Evolutionary conservation across 176 grass and related monocot genomes (phyloP), one percentile per base, ranked within the genome.

Genomic region (Cymbopogon citratus): DNA sequence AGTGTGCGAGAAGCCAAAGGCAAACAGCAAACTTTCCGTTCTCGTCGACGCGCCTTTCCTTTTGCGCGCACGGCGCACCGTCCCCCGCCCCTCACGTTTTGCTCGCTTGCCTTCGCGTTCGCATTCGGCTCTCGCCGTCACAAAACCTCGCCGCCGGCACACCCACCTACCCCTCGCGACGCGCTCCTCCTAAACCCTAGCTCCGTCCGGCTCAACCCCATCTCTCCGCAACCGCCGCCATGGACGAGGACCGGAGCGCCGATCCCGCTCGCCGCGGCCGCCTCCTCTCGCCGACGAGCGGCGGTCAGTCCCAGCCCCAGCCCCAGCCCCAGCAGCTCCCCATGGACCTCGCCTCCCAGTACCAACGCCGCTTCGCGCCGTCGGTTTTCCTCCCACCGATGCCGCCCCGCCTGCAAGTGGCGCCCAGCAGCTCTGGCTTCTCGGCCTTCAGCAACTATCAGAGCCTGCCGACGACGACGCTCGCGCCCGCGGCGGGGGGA

Each of bases 401-500:
- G 52, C 21, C 72, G 49, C 21, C 66, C 25, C 10, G 66, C 54
- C 45, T 6, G 40, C 40, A 12, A 9, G 38, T 5, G 46, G n/a
- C 64, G 7, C 41, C 86, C 9, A 13, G 48, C 9, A 13, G 48
- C 76, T 12, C 54, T 60, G 64, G 72, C 87, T 49, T 73, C 70
- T 40, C 80, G 23, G 73, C 68, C 26, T 62, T 78, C 73, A 41
- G 63, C 75, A 52, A 46, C 80, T 84, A 81, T 52, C 78, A 81
- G 51, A 76, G 78, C 35, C 74, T 66, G 62, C 36, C 45, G 62
- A 63, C 74, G 13, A 28, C 38, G 54, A 18, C 80, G 64, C 34
- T 18, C 57, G 57, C 51, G 34, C 49, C 23, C 3, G n/a, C n/a
- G n/a, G n/a, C n/a, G n/a, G n/a, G n/a, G n/a, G n/a, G n/a, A n/a